Evolutionary conservation across 2,329 filamentous ascomycete genomes (phyloP), one percentile per base, ranked within the genome.

Genomic region (Alternaria gansuensis): DNA sequence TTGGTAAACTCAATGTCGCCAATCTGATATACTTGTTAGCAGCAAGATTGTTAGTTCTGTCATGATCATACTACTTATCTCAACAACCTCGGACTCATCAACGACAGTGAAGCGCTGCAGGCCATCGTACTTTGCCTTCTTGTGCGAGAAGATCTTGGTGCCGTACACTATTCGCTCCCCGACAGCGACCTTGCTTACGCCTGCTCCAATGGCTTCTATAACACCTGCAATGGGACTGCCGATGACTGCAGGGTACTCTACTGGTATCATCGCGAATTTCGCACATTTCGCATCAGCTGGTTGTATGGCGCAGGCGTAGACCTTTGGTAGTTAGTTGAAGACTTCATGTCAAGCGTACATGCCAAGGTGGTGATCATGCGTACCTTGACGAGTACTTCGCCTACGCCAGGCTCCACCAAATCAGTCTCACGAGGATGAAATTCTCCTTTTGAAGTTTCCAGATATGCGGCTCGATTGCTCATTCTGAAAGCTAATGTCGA

Each of bases 81-180:
- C 57, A 11, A 70, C 34, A 6, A 67, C 34, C 31, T 68, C 61
- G 6, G 53, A 57, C 40, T 63, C 63, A 36, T 68, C 63, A 11
- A 72, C 59, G 9, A 70, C 46, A 2, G 52, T 23, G 51, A 59
- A 69, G 7, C 58, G 59, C 39, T 72, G 68, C 7, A 62, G 46
- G 1, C 65, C 69, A 13, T 66, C 63, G 54, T 65, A 69, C 33
- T 64, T 67, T 1, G 64, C 46, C 34, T 66, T 68, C 53, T 67
- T 68, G 3, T 64, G 57, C 14, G 51, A 41, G 37, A 68, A 65
- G 9, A 67, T 31, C 51, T 69, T 68, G 2, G 62, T 70, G 1
- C 62, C 63, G 36, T 64, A 65, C 7, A 68, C 57, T 2, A 80
- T 66, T 14, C 75, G 72, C 40, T 79, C 75, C 3, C 78, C 77